Evolutionary conservation across 305 asterid genomes (phyloP), one percentile per base, ranked within the genome.

Genomic region (Nicotiana rustica): DNA sequence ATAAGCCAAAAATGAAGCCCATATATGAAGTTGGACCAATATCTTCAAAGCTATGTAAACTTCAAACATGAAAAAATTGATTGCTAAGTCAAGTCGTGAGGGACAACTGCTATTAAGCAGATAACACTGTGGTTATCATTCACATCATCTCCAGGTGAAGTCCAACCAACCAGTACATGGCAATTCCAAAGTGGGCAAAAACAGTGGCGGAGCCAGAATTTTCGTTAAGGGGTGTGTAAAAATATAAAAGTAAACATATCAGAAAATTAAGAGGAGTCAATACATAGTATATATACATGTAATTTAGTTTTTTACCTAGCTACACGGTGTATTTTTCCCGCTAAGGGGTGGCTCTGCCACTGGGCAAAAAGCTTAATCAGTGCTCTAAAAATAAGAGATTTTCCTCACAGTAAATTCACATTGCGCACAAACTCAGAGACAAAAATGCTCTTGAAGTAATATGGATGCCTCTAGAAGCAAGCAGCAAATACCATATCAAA

Each of bases 401-500:
- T 44, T 56, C 25, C 62, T 10, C 78, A 47, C 21, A 21, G 13
- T 13, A 38, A 73, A 47, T 73, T 47, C 79, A 47, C 62, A 47
- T 21, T 73, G 62, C 14, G 10, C 38, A 47, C 60, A 64, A 64
- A 25, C 69, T 10, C 17, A 9, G n/a, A 60, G 31, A 60, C 13
- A 60, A 59, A 21, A 62, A 17, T 47, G 62, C 52, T 71, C 21
- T 71, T 73, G 38, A 71, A 21, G 14, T 60, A 47, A 47, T 13
- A 73, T 13, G 62, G 52, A 73, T 36, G 21, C 21, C 21, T 47
- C 14, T 47, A 71, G 38, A 71, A 15, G 62, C 62, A 47, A 73
- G 79, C 62, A 47, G 79, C 2, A 15, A 73, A 47, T 52, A 71
- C 78, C 60, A 56, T 19, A 71, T 19, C n/a, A 71, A 71, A 71